Base-by-base conservation (phyloP, 148 eudicot genomes). In the Spergularia marina region DNA sequence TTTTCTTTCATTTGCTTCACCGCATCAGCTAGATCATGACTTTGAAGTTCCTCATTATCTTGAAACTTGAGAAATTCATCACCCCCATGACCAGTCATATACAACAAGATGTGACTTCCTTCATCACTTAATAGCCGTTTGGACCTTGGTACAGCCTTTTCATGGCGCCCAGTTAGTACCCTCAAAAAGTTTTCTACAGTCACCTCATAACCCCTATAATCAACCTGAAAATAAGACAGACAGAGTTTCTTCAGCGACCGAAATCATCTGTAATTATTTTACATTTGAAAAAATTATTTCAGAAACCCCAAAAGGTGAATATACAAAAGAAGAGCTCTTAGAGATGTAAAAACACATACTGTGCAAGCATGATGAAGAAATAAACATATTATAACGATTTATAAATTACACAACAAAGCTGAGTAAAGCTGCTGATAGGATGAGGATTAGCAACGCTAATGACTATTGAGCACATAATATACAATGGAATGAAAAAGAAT, bases 31-130 rank as follows among this genome's bases (percentile, higher is more conserved):
- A 95, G 89, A 87, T 95, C 98, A 75, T 95, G 98, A 84, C 98
- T 95, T 76, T 95, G 98, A 77, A 95, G 97, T 86, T 95, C 98
- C 87, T 95, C 98, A 7, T 89, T 85, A 74, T 95, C 98, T 82
- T 95, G 98, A 86, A 95, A 95, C 83, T 95, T 95, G 53, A 95
- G 86, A 84, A 95, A 95, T 82, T 95, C 98, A 61, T 95, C 97
- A 78, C 98, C 98, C 77, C 98, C 98, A 84, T 95, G 98, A 71
- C 98, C 98, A 15, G 98, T 95, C 98, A 95, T 95, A 68, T 95
- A 95, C 40, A 95, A 71, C 71, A 95, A 91, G 82, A 95, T 89
- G 82, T 89, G 98, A 80, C 98, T 95, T 75, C 98, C 97, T 86
- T 95, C 98, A 82, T 95, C 98, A 78, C 98, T 95, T 77, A 92